phyloP scores from a whole-genome alignment of 805 yeast species.

The Teunomyces aglyptinius region DNA sequence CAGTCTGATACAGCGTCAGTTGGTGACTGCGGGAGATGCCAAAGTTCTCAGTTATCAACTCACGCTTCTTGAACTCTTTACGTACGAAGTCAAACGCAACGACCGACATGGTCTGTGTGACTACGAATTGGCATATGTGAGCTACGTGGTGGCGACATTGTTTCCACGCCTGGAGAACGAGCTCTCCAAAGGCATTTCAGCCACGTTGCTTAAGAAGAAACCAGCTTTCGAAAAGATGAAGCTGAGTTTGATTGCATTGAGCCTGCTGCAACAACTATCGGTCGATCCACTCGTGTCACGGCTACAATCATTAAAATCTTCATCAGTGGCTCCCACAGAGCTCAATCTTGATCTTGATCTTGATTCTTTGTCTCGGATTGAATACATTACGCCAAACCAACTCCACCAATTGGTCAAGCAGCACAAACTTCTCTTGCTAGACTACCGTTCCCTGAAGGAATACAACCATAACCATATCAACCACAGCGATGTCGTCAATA shows the following conservation, averaged over 20 bases:
- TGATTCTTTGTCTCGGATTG: conserved; percentile 7
- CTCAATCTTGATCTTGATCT: not conserved
- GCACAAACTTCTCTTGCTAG: conserved; percentile 56
- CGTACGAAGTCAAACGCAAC: conserved; percentile 29
- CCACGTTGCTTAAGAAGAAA: conserved; percentile 14
- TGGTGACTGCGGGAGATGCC: conserved; percentile 3
- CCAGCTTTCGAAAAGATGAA: conserved; percentile 7
- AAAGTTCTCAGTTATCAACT: conserved; percentile 27
- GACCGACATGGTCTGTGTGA: conserved; percentile 35
- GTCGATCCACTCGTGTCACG: conserved; percentile 26
- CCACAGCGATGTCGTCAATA: conserved; percentile 58
- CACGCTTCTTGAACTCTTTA: conserved; percentile 33
- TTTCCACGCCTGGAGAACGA: conserved; percentile 4
- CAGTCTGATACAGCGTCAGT: not conserved
- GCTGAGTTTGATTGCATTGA: not conserved
- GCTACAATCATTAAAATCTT: conserved; percentile 18
- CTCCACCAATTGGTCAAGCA: conserved; percentile 12
- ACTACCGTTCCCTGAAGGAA: conserved; percentile 60
- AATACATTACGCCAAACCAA: conserved; percentile 19
- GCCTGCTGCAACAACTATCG: not conserved
- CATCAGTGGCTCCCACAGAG: not conserved
- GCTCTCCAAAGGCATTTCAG: conserved; percentile 13
- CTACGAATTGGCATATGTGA: conserved; percentile 33
- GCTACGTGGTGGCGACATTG: conserved; percentile 18
- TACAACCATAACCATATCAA: conserved; percentile 65